These are phyloP conservation scores for Endothia cerciana DNA, from an alignment of 2,329 filamentous ascomycete genomes.

Conservation along the genomic window DNA sequence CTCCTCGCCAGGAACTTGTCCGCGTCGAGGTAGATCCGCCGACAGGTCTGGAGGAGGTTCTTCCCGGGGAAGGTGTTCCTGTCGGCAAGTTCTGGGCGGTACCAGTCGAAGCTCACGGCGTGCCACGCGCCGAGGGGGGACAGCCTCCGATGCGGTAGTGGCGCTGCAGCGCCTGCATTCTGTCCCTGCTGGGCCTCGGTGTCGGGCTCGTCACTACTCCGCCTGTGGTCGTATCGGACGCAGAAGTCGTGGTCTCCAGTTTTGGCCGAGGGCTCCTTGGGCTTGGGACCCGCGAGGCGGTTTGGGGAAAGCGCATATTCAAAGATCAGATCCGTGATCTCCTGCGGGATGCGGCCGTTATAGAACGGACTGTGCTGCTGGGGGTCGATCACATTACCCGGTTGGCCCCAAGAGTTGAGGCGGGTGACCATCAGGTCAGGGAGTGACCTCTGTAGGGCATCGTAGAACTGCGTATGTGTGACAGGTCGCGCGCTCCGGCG, in stretches of 20 bases:
- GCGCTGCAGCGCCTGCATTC: too few species aligned
- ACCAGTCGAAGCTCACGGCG: constrained; percentile 14
- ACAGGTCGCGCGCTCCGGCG: neutral
- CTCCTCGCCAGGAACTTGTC: neutral
- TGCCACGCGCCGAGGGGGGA: too few species aligned
- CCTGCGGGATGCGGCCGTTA: constrained; percentile 14
- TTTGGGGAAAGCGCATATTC: constrained; percentile 6
- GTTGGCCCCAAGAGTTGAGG: neutral
- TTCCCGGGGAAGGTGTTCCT: neutral
- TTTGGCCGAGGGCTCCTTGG: too few species aligned
- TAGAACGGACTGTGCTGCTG: neutral
- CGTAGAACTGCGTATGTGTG: neutral
- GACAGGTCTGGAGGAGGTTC: constrained; percentile 12
- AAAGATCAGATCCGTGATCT: constrained; percentile 17
- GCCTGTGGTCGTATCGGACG: constrained; percentile 3
- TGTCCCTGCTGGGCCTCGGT: too few species aligned
- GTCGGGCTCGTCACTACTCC: neutral
- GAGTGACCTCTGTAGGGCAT: neutral
- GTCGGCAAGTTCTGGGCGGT: neutral
- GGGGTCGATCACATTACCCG: neutral
- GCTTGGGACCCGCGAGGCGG: neutral
- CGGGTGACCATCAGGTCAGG: constrained; percentile 1
- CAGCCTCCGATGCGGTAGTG: too few species aligned
- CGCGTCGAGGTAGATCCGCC: constrained; percentile 18
- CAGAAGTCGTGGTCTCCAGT: neutral